A percentile compares a stretch with the other conserved stretches of the same genome.
Conservation (phyloP, 2,329 filamentous ascomycete genomes). For the Grosmannia huntii region DNA sequence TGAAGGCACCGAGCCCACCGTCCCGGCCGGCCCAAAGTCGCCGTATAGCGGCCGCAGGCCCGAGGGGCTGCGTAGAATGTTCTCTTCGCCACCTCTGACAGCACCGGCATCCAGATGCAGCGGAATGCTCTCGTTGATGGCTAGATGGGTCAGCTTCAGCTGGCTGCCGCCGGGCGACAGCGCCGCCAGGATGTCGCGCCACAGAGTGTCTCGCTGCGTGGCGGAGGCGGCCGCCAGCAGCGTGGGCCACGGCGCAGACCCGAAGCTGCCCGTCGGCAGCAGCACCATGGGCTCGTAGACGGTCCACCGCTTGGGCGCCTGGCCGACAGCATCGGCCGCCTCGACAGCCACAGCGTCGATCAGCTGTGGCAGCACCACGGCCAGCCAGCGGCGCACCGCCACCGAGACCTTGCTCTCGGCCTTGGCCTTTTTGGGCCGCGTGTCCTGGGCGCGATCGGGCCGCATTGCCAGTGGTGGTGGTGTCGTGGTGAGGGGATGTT, state of each 20-base stretch:
- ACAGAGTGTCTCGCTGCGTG: conserved; percentile 25
- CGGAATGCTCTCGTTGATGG: conserved; percentile 50
- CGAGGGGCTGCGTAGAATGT: conserved; percentile 60
- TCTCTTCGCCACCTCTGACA: conserved; percentile 29
- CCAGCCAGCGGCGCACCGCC: conserved; percentile 24
- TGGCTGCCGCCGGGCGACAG: conserved; percentile 27
- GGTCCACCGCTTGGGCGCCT: conserved; percentile 44
- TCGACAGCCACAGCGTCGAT: no score
- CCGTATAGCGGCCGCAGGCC: conserved; percentile 60
- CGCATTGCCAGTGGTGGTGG: neutral
- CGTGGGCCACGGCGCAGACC: conserved; percentile 23
- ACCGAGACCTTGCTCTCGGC: conserved; percentile 22
- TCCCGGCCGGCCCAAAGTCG: conserved; percentile 48
- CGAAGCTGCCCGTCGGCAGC: conserved; percentile 46
- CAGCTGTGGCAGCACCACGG: neutral
- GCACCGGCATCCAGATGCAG: conserved; percentile 18
- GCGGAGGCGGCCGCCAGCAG: conserved; percentile 19
- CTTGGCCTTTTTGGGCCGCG: conserved; percentile 14
- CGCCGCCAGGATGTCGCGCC: conserved; percentile 32
- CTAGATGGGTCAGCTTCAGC: conserved; percentile 37
- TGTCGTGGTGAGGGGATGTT: neutral
- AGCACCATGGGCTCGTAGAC: conserved; percentile 49
- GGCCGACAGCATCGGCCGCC: conserved; percentile 19
- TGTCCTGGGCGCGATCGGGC: neutral
- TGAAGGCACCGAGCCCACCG: conserved; percentile 16